Evolutionary conservation across 2,329 filamentous ascomycete genomes (phyloP), one percentile per base, ranked within the genome.

Genomic region (Ophiobolus disseminans): DNA sequence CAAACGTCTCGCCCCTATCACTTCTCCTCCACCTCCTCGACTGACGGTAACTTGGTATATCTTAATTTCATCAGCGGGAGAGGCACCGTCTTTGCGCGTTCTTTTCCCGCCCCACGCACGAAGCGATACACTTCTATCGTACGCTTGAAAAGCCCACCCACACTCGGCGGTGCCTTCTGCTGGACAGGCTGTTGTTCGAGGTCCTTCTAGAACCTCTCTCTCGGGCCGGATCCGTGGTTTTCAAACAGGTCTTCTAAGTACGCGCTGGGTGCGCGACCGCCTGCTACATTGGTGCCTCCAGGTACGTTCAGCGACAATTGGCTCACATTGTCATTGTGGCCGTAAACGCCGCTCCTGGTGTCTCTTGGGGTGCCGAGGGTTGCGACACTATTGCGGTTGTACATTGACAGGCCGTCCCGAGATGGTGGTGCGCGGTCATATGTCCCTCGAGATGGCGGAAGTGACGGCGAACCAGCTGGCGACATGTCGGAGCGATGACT

Each of bases 221-320:
- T 53, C 25, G 65, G 58, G 10, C 57, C 70, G 40, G 66, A 70
- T 17, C 75, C 76, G 65, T 91, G 87, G 55, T 89, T 89, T 65
- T 91, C 90, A 53, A 97, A 87, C 40, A 97, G 75, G 70, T 97
- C 91, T 50, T 97, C 92, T 30, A 97, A 79, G 69, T 91, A 96
- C 14, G 91, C 90, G 70, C 90, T 96, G 0, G 93, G 93, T 13
- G 91, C 88, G 48, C 92, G 81, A 47, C 86, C 85, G 43, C 85
- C 87, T 11, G 85, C 80, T 3, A 58, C 66, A 30, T 41, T 60
- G 20, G 65, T 63, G 20, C 69, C 69, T 5, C 72, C 73, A 10
- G 87, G 81, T 46, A 83, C 80, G 54, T 86, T 88, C 23, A 86
- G 63, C 52, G 82, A 83, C 54, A 92, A 68, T 4, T 85, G 87